Conservation (phyloP, 208 protist species). For the Leishmania tropica region DNA sequence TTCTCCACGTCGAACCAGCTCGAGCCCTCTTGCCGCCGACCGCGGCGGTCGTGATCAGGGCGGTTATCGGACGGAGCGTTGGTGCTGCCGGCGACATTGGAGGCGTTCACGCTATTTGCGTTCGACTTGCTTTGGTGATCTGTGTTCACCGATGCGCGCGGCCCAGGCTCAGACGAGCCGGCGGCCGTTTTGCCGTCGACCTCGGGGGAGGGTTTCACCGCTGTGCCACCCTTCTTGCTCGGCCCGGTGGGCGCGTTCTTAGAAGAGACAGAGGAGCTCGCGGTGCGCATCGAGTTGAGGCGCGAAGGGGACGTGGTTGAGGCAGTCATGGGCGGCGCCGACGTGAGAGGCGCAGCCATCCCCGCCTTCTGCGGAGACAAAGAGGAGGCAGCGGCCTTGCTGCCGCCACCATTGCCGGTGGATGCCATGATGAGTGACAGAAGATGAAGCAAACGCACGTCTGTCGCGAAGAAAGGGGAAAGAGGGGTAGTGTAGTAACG, state of each 20-base stretch:
- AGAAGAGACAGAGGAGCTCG: neutral
- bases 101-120: neutral
- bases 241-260: neutral
- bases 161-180: neutral
- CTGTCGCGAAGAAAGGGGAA: neutral
- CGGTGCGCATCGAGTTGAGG: neutral
- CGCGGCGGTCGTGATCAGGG: slow-evolving; percentile 9
- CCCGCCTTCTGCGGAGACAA: neutral
- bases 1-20: slow-evolving; percentile 26
- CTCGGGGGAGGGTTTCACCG: neutral
- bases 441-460: neutral
- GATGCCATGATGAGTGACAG: neutral
- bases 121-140: neutral
- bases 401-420: neutral
- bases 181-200: neutral
- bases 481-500: neutral
- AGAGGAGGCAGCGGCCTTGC: neutral
- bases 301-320: neutral
- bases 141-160: neutral
- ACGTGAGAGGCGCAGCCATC: neutral
- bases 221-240: neutral
- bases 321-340: neutral
- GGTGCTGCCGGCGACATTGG: neutral
- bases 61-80: neutral
- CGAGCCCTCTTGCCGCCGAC: slow-evolving; percentile 6